phyloP scores from a whole-genome alignment of 257 asterid genomes.

The Przewalskia tangutica region DNA sequence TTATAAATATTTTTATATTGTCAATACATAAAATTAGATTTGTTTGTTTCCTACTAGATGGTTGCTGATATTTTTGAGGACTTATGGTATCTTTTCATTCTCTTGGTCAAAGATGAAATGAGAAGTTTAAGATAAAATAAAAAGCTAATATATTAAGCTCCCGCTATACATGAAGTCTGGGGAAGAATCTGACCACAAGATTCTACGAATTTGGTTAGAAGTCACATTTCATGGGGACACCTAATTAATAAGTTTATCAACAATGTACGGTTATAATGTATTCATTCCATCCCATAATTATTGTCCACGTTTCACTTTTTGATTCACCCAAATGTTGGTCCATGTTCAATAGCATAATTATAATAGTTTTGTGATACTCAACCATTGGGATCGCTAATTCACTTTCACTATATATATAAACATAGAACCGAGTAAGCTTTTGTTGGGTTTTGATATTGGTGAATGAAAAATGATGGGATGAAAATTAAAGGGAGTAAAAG shows the following conservation, averaged over 20 bases:
- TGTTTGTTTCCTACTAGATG: background rate
- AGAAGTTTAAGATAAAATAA: background rate
- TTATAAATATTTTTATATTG: background rate
- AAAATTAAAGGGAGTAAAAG: too few relatives aligned
- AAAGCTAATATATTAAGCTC: too few relatives aligned
- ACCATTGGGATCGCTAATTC: background rate
- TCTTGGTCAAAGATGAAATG: background rate
- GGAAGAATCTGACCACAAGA: too few relatives aligned
- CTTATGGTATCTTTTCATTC: background rate
- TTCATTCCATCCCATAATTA: background rate
- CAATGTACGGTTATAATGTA: background rate
- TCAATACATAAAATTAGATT: background rate
- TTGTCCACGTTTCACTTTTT: background rate
- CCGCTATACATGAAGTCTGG: too few relatives aligned
- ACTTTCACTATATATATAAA: background rate
- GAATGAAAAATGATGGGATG: too few relatives aligned
- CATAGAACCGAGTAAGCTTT: background rate
- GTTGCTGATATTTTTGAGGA: background rate
- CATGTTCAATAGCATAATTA: background rate
- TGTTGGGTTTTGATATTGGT: too few relatives aligned
- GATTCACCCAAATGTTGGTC: background rate
- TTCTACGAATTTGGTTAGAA: background rate
- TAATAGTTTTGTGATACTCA: background rate
- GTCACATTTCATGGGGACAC: background rate
- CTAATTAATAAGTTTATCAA: background rate